A percentile compares a stretch with the other conserved stretches of the same genome.
These are phyloP conservation scores for Agastache rugosa DNA, from an alignment of 257 asterid genomes.

Conservation along the genomic window DNA sequence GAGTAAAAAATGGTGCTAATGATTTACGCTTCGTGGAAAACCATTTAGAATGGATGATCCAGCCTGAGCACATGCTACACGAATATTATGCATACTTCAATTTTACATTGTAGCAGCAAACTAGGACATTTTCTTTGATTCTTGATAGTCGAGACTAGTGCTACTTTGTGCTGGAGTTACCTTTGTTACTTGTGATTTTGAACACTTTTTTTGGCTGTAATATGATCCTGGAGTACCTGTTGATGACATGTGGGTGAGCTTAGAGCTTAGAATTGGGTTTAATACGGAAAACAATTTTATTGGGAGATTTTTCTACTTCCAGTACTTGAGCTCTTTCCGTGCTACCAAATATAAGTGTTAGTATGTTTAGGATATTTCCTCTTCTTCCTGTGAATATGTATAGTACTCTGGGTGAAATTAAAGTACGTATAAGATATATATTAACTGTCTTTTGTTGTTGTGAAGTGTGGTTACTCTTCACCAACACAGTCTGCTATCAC, in stretches of 20 bases:
- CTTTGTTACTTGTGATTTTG: neutral
- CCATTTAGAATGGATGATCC: neutral
- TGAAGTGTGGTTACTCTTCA: conserved; percentile 84
- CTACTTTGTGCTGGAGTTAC: conserved; percentile 11
- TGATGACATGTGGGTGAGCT: neutral
- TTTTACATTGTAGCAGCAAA: neutral
- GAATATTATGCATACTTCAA: neutral
- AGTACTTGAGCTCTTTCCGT: neutral
- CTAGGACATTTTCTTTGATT: neutral
- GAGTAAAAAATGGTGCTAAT: neutral
- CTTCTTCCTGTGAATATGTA: neutral
- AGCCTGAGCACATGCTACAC: too few relatives aligned
- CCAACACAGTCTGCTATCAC: conserved; percentile 74
- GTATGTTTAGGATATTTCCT: conserved; percentile 9
- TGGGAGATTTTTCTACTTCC: neutral
- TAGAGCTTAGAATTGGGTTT: neutral
- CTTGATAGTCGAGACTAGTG: conserved; percentile 7
- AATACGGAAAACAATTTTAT: neutral
- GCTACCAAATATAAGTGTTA: conserved; percentile 12
- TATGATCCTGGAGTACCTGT: conserved; percentile 20
- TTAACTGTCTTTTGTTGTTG: conserved; percentile 38
- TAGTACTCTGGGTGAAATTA: conserved; percentile 18
- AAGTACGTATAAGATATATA: conserved; percentile 10
- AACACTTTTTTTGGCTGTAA: neutral
- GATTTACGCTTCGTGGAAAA: neutral